A percentile compares a stretch with the other conserved stretches of the same genome.
phyloP scores from a whole-genome alignment of 371 early-diverging fungal species.

The Mucor indicus region DNA sequence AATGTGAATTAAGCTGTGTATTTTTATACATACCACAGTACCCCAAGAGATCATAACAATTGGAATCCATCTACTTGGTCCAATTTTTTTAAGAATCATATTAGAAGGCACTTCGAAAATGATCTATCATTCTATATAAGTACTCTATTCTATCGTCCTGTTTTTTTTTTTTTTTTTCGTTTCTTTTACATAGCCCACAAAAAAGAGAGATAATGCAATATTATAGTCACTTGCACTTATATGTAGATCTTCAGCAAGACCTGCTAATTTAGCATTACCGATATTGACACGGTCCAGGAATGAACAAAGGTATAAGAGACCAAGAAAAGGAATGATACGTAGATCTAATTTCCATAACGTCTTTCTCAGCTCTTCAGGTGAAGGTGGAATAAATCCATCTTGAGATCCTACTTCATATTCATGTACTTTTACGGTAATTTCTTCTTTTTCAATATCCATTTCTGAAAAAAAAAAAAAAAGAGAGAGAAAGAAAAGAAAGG shows the following conservation, averaged over 20 bases:
- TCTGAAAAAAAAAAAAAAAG: too few relatives aligned
- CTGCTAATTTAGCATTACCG: constrained; percentile 63
- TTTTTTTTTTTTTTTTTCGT: too few relatives aligned
- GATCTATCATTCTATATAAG: too few relatives aligned
- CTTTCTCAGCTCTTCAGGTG: constrained; percentile 16
- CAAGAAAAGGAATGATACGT: constrained; percentile 43
- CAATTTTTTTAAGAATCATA: constrained; percentile 60
- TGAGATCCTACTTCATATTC: too few relatives aligned
- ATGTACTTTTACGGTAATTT: too few relatives aligned
- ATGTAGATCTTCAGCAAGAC: constrained; percentile 38
- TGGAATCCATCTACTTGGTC: constrained; percentile 72
- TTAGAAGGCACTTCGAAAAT: constrained; percentile 73
- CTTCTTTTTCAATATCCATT: too few relatives aligned
- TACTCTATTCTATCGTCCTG: too few relatives aligned
- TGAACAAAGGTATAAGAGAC: constrained; percentile 50
- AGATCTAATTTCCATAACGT: constrained; percentile 43
- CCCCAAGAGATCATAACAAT: constrained; percentile 56
- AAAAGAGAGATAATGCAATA: constrained; percentile 60
- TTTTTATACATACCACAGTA: constrained; percentile 20
- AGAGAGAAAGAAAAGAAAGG: too few relatives aligned
- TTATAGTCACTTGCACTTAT: constrained; percentile 50
- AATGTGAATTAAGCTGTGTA: not conserved
- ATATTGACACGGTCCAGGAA: constrained; percentile 57
- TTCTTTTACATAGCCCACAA: constrained; percentile 64
- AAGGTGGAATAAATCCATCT: constrained; percentile 14